These are phyloP conservation scores for Lactarius vividus DNA, from an alignment of 768 basidiomycete genomes.

Conservation along the genomic window DNA sequence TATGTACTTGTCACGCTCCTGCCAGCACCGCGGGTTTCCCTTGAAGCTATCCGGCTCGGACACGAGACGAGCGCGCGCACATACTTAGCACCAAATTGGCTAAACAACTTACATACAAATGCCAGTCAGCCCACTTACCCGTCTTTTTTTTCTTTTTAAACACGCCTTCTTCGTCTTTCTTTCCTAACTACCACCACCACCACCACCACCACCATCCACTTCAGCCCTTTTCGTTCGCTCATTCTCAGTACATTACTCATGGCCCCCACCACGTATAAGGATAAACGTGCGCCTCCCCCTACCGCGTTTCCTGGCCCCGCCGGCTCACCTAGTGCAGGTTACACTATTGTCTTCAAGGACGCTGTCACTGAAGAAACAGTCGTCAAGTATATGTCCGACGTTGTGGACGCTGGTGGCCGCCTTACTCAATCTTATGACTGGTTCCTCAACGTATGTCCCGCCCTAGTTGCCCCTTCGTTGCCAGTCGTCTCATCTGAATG, in stretches of 20 bases:
- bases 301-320: not conserved
- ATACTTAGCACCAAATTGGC: not conserved
- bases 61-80: conserved; percentile 7
- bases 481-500: not conserved
- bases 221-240: not conserved
- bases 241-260: conserved; percentile 12
- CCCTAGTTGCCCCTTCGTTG: not conserved
- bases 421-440: conserved; percentile 20
- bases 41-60: conserved; percentile 1
- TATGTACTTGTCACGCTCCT: not conserved
- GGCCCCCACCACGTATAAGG: conserved; percentile 14
- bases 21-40: not conserved
- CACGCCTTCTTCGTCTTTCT: not conserved
- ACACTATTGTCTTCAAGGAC: conserved; percentile 20
- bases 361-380: conserved; percentile 17
- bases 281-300: conserved; percentile 6
- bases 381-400: conserved; percentile 13
- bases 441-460: conserved; percentile 19
- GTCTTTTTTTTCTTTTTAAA: not conserved
- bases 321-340: conserved; percentile 14
- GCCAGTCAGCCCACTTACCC: not conserved
- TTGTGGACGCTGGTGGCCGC: conserved; percentile 22
- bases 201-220: not conserved
- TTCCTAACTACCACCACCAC: not conserved
- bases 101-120: conserved; percentile 4